These are phyloP conservation scores for Thielaviopsis populi DNA, from an alignment of 2,329 filamentous ascomycete species.

Conservation along the genomic window DNA sequence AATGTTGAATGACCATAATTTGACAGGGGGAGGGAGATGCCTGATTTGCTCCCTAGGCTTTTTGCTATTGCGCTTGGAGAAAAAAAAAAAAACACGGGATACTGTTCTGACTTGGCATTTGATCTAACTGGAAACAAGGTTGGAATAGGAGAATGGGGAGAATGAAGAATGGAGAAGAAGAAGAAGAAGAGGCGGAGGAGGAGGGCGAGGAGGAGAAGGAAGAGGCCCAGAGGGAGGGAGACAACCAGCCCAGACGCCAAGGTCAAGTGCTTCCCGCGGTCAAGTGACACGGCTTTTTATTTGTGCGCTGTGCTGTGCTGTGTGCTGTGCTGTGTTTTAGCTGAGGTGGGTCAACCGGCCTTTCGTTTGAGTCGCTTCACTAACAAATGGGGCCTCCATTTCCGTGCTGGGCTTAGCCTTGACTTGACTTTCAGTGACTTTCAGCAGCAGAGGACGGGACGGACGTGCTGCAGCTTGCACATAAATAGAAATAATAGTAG, in stretches of 20 bases:
- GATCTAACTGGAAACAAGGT: neutral
- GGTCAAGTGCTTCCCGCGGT: neutral
- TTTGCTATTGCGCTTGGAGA: no score
- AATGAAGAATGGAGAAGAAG: neutral
- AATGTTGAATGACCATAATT: no score
- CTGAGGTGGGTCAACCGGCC: neutral
- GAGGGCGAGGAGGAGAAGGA: neutral
- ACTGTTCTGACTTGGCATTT: neutral
- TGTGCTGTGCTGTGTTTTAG: neutral
- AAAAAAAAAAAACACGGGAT: neutral
- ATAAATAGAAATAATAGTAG: no score
- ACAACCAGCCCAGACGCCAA: neutral
- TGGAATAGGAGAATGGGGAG: neutral
- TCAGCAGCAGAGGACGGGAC: neutral
- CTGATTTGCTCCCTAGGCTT: no score
- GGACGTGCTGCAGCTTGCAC: neutral
- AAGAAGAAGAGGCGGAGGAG: neutral
- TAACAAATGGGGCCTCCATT: neutral
- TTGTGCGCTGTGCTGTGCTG: neutral
- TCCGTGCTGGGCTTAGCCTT: neutral
- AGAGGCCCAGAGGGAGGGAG: neutral
- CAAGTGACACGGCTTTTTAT: conserved; percentile 9
- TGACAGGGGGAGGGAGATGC: no score
- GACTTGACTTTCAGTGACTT: neutral
- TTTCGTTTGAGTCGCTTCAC: neutral